Percentiles rank a stretch among this genome's conserved stretches.
These are phyloP conservation scores for Ogataea pini DNA, from an alignment of 805 yeast species.

Conservation along the genomic window DNA sequence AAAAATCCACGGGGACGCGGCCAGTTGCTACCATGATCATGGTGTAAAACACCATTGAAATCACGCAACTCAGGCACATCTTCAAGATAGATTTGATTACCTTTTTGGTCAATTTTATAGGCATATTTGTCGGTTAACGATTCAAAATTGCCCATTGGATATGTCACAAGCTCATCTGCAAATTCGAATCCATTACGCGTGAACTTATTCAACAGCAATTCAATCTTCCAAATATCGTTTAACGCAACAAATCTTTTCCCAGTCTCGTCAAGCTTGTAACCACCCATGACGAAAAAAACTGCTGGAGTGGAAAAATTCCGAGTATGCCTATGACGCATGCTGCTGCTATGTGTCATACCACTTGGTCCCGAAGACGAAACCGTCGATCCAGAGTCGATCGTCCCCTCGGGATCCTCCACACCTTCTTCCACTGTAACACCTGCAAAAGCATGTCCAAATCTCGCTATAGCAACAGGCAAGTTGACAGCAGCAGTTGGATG, in stretches of 20 bases:
- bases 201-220: slow-evolving; percentile 33
- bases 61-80: slow-evolving; percentile 1
- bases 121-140: slow-evolving; percentile 23
- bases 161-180: slow-evolving; percentile 32
- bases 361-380: slow-evolving; percentile 3
- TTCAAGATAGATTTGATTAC: slow-evolving; percentile 15
- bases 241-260: slow-evolving; percentile 31
- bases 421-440: slow-evolving; percentile 33
- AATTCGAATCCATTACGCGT: slow-evolving; percentile 33
- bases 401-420: slow-evolving; percentile 18
- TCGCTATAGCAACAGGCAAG: slow-evolving; percentile 31
- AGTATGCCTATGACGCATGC: slow-evolving; percentile 3
- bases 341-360: not conserved
- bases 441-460: slow-evolving; percentile 35
- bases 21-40: slow-evolving; percentile 26
- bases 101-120: slow-evolving; percentile 20
- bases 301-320: slow-evolving; percentile 31
- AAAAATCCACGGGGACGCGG: slow-evolving; percentile 35
- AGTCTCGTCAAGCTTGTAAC: slow-evolving; percentile 41
- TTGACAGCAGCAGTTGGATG: slow-evolving; percentile 32
- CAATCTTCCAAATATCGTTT: slow-evolving; percentile 37
- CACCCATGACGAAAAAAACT: slow-evolving; percentile 48
- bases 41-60: slow-evolving; percentile 31
- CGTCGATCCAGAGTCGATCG: slow-evolving; percentile 5
- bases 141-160: slow-evolving; percentile 34